Conservation (phyloP, 306 rosid genomes). For the Echinosophora koreensis region DNA sequence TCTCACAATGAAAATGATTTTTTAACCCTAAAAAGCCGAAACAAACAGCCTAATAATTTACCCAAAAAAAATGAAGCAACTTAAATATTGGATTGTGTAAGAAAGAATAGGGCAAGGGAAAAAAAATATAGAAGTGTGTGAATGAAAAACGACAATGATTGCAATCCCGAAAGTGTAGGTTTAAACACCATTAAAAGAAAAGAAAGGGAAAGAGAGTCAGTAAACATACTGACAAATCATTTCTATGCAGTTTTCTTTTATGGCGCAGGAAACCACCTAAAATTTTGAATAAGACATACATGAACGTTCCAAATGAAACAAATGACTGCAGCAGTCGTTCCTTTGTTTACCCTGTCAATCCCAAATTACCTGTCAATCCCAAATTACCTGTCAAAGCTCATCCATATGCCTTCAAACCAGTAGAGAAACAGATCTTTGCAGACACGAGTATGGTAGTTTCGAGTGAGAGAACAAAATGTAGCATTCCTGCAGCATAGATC, state of each 20-base stretch:
- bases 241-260: constrained; percentile 20
- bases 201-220: background rate
- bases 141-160: constrained; percentile 2
- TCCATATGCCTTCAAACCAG: constrained; percentile 85
- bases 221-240: constrained; percentile 16
- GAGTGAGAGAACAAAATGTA: constrained; percentile 74
- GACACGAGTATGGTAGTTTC: constrained; percentile 64
- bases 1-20: too few relatives aligned
- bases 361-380: constrained; percentile 70
- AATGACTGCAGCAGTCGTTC: constrained; percentile 15
- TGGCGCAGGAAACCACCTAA: constrained; percentile 27
- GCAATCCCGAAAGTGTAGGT: constrained; percentile 22
- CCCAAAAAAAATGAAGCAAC: background rate
- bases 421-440: constrained; percentile 70
- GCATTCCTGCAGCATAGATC: constrained; percentile 71
- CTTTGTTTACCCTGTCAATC: constrained; percentile 17
- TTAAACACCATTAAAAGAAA: constrained; percentile 37
- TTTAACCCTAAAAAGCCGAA: too few relatives aligned
- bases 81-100: constrained; percentile 1
- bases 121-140: background rate
- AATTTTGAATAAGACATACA: constrained; percentile 8
- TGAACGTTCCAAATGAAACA: constrained; percentile 28
- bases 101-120: constrained; percentile 19
- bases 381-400: constrained; percentile 81
- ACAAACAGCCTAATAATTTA: too few relatives aligned